Base-by-base conservation (phyloP, 805 yeast genomes). In the Metschnikowia henanensis region DNA sequence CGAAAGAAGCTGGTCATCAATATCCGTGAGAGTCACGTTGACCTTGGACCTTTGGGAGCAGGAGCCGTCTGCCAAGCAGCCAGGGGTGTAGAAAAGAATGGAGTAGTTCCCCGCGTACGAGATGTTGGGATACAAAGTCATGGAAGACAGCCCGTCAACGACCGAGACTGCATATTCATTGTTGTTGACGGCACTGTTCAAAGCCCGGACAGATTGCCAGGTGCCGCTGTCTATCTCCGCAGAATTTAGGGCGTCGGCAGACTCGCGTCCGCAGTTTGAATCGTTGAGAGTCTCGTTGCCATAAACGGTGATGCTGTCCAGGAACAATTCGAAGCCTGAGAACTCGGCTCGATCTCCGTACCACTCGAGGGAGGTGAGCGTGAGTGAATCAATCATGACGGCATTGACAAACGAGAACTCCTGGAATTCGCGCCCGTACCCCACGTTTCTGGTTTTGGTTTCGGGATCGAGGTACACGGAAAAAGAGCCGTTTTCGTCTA, bases 321-420 rank as follows among this genome's bases (percentile, higher is more conserved):
- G 85, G 60, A 70, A 88, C 34, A 94, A 57, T 59, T 88, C 83
- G 41, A 92, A 66, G 0, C 96, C 96, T 0, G 80, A 63, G 3
- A 94, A 65, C 1, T 81, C 88, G 25, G 87, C 90, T 29, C 72
- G 73, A 9, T 65, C 49, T 2, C 96, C 97, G 60, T 83, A 84
- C 58, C 83, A 84, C 26, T 76, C 81, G 36, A 82, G 56, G 1
- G 89, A 75, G 44, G 83, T 75, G 10, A 94, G 66, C 18, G 83
- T 79, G 12, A 92, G 56, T n/a, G 76, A 69, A 32, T 76, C 66
- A 25, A 90, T 79, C 12, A 73, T 75, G 5, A 94, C 64, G 3
- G 72, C 64, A 59, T 92, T 84, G 30, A 81, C 86, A 59, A 94
- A 87, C 2, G 82, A 81, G 66, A 88, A 94, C 47, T 91, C 97